Evolutionary conservation across 352 stramenopile genomes (phyloP).

Genomic region (Phytopythium mirpurense): DNA sequence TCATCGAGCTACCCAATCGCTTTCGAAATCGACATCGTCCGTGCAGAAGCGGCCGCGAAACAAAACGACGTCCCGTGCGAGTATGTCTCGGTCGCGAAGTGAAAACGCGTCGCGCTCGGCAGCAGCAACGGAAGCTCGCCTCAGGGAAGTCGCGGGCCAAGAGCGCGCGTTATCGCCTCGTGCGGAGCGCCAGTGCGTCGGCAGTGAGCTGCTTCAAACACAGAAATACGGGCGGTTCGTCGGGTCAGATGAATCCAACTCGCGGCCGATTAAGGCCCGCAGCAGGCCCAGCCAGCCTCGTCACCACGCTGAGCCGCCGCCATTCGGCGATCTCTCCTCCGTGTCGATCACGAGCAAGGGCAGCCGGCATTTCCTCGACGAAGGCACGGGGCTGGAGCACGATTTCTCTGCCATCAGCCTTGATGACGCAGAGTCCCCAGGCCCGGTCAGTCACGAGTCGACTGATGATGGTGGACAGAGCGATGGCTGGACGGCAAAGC

Average conservation of each 20-base stretch:
- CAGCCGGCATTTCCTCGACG: constrained; percentile 61
- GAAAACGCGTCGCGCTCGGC: background rate
- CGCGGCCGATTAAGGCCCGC: constrained; percentile 10
- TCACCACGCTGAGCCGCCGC: constrained; percentile 8
- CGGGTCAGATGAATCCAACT: background rate
- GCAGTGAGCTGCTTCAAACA: constrained; percentile 27
- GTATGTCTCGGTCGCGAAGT: background rate
- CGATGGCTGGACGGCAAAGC: too few relatives aligned
- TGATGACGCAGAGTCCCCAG: constrained; percentile 11
- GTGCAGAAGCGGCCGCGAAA: constrained; percentile 5
- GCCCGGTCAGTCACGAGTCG: background rate
- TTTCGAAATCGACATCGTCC: constrained; percentile 1
- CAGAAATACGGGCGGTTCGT: constrained; percentile 40
- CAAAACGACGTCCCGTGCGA: background rate
- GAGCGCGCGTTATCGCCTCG: background rate
- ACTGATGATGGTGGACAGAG: background rate
- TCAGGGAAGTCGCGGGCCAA: background rate
- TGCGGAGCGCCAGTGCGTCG: background rate
- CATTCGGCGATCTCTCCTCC: constrained; percentile 70
- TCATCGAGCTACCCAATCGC: background rate
- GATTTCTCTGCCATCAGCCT: constrained; percentile 44
- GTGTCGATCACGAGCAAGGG: constrained; percentile 53
- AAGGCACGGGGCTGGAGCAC: constrained; percentile 33
- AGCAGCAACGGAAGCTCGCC: too few relatives aligned
- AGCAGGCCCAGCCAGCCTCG: background rate